Conservation (phyloP, 768 basidiomycete species). For the Multifurca ochricompacta region DNA sequence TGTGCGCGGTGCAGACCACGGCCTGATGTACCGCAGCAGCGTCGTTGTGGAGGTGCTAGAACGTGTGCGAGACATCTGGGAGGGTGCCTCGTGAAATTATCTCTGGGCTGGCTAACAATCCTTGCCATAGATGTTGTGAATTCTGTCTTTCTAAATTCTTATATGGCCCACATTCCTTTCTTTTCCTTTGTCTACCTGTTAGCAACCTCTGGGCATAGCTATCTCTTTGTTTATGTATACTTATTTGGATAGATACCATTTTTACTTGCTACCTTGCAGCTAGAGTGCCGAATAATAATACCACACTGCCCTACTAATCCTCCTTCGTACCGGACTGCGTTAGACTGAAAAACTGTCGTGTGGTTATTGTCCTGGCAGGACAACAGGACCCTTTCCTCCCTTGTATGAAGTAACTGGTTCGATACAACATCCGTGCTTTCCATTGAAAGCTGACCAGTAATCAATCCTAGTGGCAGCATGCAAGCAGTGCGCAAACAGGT, state of each 20-base stretch:
- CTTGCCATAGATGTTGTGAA: background rate
- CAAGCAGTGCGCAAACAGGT: no score
- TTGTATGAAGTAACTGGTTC: no score
- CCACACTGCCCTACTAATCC: background rate
- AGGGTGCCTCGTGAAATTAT: constrained; percentile 9
- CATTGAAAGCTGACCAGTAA: no score
- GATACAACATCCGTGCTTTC: no score
- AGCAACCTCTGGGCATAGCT: background rate
- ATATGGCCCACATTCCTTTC: background rate
- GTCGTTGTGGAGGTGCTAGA: constrained; percentile 85
- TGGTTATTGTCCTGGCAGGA: no score
- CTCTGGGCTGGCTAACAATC: background rate
- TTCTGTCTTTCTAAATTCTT: background rate
- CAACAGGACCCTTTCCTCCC: no score
- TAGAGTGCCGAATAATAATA: constrained; percentile 2
- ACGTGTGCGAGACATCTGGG: constrained; percentile 44
- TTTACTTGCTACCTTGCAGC: constrained; percentile 10
- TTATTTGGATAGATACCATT: constrained; percentile 14
- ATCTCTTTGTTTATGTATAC: constrained; percentile 14
- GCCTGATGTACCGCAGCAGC: constrained; percentile 84
- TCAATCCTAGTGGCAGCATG: no score
- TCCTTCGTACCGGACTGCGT: no score
- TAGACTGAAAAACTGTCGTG: no score
- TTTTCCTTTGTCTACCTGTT: constrained; percentile 1
- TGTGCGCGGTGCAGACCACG: constrained; percentile 84